A percentile compares a stretch with the other conserved stretches of the same genome.
Conservation (phyloP, 2,329 filamentous ascomycete genomes). For the Parastagonospora nodorum region DNA sequence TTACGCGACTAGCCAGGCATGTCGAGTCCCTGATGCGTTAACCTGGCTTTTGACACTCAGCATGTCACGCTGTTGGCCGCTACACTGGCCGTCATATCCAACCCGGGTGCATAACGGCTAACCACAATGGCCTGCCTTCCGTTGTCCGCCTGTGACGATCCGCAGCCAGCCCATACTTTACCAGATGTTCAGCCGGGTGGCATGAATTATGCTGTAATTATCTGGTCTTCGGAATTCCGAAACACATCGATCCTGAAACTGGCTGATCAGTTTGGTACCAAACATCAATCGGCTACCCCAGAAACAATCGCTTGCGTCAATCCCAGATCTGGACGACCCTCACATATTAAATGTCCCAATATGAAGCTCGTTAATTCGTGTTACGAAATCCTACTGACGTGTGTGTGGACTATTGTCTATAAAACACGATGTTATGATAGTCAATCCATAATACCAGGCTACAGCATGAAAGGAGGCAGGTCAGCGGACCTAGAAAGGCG, state of each 20-base stretch:
- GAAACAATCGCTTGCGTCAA: slow-evolving; percentile 36
- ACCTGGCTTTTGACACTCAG: slow-evolving; percentile 22
- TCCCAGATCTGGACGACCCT: slow-evolving; percentile 14
- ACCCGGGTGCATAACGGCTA: slow-evolving; percentile 28
- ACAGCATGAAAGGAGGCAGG: slow-evolving; percentile 22
- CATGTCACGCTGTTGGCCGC: slow-evolving; percentile 24
- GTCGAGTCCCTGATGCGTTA: slow-evolving; percentile 17
- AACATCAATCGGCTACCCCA: slow-evolving; percentile 19
- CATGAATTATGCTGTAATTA: slow-evolving; percentile 30
- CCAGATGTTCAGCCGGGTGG: slow-evolving; percentile 27
- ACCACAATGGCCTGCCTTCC: slow-evolving; percentile 15
- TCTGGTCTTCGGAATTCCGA: slow-evolving; percentile 25
- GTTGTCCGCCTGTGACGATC: slow-evolving; percentile 34
- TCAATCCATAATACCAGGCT: slow-evolving; percentile 26
- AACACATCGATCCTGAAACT: slow-evolving; percentile 24
- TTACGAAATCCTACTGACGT: slow-evolving; percentile 28
- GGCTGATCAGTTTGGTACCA: slow-evolving; percentile 6
- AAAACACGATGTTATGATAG: slow-evolving; percentile 30
- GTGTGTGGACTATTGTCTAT: slow-evolving; percentile 30
- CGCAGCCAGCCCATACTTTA: slow-evolving; percentile 34
- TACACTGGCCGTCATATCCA: slow-evolving; percentile 38
- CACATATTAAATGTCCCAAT: slow-evolving; percentile 34
- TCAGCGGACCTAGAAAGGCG: slow-evolving; percentile 26
- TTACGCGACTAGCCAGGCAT: slow-evolving; percentile 21
- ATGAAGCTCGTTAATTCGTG: slow-evolving; percentile 36